These are phyloP conservation scores for Herpetomonas muscarum DNA, from an alignment of 208 protist genomes.

Conservation along the genomic window DNA sequence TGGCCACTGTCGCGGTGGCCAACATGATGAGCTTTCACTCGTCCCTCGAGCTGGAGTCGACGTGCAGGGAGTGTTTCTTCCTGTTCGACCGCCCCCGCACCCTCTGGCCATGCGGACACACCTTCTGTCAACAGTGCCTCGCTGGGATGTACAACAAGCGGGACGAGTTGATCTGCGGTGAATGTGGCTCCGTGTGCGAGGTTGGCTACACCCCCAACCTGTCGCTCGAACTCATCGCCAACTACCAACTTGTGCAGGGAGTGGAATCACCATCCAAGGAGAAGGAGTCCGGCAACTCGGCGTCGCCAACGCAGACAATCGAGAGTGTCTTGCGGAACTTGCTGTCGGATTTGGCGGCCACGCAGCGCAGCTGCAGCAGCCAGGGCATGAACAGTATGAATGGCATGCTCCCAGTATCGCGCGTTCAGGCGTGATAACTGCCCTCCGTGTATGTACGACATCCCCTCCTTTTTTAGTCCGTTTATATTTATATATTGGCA, in stretches of 20 bases:
- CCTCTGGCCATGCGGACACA: constrained; percentile 88
- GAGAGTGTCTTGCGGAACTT: constrained; percentile 58
- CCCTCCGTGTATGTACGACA: not conserved
- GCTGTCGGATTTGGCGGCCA: constrained; percentile 54
- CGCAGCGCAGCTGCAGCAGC: constrained; percentile 35
- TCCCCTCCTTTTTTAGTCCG: constrained; percentile 4
- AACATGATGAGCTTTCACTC: constrained; percentile 84
- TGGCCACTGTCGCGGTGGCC: constrained; percentile 58
- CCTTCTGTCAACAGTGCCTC: constrained; percentile 79
- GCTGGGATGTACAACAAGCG: constrained; percentile 66
- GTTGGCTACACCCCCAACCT: constrained; percentile 85
- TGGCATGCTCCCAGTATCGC: too few relatives aligned
- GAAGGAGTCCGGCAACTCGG: not conserved
- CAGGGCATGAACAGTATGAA: not conserved
- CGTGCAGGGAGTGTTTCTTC: constrained; percentile 84
- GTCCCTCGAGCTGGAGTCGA: constrained; percentile 82
- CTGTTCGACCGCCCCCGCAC: constrained; percentile 79
- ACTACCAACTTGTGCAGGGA: constrained; percentile 67
- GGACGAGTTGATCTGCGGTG: constrained; percentile 78
- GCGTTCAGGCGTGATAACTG: too few relatives aligned
- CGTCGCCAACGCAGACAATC: constrained; percentile 27
- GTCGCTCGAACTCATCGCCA: constrained; percentile 66
- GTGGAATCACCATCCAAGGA: constrained; percentile 7
- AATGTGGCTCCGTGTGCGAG: constrained; percentile 78
- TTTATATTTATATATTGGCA: too few relatives aligned